Conservation (phyloP, 2,329 filamentous ascomycete species). For the Xylaria sp. region DNA sequence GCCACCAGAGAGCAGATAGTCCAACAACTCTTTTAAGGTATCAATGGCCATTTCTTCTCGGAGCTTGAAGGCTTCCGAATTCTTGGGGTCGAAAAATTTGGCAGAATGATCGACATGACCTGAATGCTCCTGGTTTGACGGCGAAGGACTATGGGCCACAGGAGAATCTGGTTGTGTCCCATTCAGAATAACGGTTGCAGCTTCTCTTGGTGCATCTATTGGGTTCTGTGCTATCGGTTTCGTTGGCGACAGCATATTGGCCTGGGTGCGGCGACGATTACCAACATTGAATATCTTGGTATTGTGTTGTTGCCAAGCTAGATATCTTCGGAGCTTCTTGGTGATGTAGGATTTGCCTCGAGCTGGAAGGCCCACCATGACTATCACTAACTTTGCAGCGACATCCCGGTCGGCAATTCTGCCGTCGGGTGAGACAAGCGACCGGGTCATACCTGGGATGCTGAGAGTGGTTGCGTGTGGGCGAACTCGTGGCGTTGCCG, state of each 20-base stretch:
- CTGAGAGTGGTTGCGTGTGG: constrained; percentile 93
- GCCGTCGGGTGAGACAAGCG: constrained; percentile 93
- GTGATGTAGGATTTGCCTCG: constrained; percentile 99
- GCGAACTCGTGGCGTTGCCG: constrained; percentile 79
- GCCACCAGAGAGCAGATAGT: constrained; percentile 84
- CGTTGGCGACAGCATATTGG: constrained; percentile 62
- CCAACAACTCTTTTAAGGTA: constrained; percentile 89
- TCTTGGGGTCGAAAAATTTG: constrained; percentile 92
- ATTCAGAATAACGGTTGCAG: constrained; percentile 69
- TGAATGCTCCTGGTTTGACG: constrained; percentile 53
- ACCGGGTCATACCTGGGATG: constrained; percentile 95
- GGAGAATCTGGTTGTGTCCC: constrained; percentile 55
- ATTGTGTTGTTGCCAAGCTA: constrained; percentile 98
- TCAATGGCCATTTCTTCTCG: constrained; percentile 93
- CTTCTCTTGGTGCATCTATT: constrained; percentile 61
- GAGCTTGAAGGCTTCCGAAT: constrained; percentile 81
- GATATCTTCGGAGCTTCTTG: constrained; percentile 94
- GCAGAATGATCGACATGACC: constrained; percentile 81
- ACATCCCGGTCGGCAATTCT: constrained; percentile 94
- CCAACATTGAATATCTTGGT: constrained; percentile 98
- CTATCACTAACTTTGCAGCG: constrained; percentile 93
- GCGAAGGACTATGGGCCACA: constrained; percentile 53
- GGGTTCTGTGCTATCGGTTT: constrained; percentile 50
- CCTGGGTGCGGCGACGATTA: constrained; percentile 84
- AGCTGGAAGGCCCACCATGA: constrained; percentile 97